Evolutionary conservation across 495 filamentous ascomycete species (phyloP), one percentile per base, ranked within the genome.

Genomic region (Penicillium crystallinum): DNA sequence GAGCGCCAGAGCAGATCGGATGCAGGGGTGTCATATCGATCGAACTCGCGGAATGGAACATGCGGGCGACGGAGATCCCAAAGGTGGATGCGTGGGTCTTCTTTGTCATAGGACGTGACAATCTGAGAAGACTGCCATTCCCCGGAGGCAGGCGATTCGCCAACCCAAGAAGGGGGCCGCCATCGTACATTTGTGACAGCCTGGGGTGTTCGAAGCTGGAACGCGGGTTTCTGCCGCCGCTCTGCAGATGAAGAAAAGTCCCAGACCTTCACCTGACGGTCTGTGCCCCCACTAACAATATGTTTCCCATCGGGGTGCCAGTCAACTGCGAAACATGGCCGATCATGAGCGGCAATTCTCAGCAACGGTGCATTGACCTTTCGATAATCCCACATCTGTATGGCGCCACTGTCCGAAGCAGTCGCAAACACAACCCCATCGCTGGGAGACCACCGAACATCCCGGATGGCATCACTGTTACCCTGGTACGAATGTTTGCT

Each of bases 261-360:
- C 95, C 95, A 98, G 29, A 97, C 83, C 62, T 91, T 84, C 57
- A 95, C 87, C 44, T 84, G 86, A 53, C 83, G 82, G 64, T 98
- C 93, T 21, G 80, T 76, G 33, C 91, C 87, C 21, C 87, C 90
- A 62, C 89, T 96, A 33, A 87, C 84, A 14, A 96, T 74, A 66
- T 97, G 88, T 52, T 88, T 88, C 25, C 93, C 93, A 66, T 97
- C 92, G 1, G 90, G 90, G 63, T 98, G 93, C 93, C 95, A 98
- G 57, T 95, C 89, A 41, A 98, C 84, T 4, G 89, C 78, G 50
- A 81, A 85, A 60, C 88, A 95, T 0, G 84, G 79, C 36, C 83
- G 86, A 57, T 87, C 80, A 65, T 98, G 93, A 25, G 90, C 95
- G 39, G 87, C 85, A 54, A 96, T 88, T 58, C 86, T 87, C 46